Evolutionary conservation across 352 stramenopile genomes (phyloP).

Genomic region (Pythium dissimile): DNA sequence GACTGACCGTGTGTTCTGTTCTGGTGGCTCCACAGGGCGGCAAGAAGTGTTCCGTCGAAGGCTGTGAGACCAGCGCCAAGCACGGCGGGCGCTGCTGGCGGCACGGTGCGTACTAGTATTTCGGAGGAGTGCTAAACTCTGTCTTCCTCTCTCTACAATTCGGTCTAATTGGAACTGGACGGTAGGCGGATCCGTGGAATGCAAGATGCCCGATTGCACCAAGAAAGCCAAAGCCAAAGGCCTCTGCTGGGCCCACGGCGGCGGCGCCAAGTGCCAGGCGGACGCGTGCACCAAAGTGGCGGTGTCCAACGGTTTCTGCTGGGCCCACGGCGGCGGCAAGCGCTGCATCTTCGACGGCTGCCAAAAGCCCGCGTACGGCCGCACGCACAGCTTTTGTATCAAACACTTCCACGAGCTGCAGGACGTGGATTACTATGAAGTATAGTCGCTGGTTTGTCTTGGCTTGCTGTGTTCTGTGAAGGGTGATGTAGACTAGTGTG

Average conservation of each 20-base stretch:
- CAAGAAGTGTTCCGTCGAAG: constrained; percentile 37
- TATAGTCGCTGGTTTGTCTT: too few species aligned
- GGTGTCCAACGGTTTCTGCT: constrained; percentile 25
- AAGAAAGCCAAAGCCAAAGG: constrained; percentile 16
- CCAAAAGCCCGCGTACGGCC: constrained; percentile 28
- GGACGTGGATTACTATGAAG: constrained; percentile 14
- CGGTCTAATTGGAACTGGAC: background rate
- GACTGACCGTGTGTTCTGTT: background rate
- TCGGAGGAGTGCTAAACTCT: too few species aligned
- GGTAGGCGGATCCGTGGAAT: constrained; percentile 17
- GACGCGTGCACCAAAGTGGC: constrained; percentile 17
- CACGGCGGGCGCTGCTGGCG: constrained; percentile 40
- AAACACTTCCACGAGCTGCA: constrained; percentile 20
- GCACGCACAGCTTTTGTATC: constrained; percentile 13
- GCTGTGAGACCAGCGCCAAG: constrained; percentile 37
- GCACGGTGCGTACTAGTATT: constrained; percentile 37
- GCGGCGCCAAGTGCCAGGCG: constrained; percentile 18
- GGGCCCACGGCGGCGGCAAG: constrained; percentile 35
- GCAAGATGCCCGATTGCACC: constrained; percentile 20
- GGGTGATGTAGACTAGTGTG: too few species aligned
- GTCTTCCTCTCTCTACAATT: background rate
- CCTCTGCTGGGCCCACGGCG: constrained; percentile 22
- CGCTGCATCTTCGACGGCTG: constrained; percentile 30
- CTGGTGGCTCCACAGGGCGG: constrained; percentile 25
- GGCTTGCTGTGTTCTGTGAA: too few species aligned